Evolutionary conservation across 805 yeast genomes (phyloP).

Genomic region (Naumovozyma baii): DNA sequence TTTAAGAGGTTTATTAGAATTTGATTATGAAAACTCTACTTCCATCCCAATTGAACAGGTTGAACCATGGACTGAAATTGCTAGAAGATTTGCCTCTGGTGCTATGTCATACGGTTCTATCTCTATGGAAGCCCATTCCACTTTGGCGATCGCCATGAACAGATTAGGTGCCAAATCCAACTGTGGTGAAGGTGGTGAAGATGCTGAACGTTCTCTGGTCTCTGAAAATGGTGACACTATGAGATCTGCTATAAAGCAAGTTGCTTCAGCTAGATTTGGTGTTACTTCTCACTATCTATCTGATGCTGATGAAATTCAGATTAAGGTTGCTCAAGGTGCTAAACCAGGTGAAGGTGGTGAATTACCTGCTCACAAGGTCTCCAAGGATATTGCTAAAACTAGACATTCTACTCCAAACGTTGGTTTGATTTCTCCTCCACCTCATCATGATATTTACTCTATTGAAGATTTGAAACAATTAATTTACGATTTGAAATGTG

Average conservation of each 20-base stretch:
- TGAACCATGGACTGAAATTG: slow-evolving; percentile 99
- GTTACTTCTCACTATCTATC: slow-evolving; percentile 90
- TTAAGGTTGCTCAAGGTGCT: slow-evolving; percentile 99
- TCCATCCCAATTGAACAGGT: slow-evolving; percentile 94
- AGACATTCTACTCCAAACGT: slow-evolving; percentile 96
- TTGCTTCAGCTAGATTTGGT: slow-evolving; percentile 97
- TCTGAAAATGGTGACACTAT: slow-evolving; percentile 88
- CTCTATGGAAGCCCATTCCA: slow-evolving; percentile 96
- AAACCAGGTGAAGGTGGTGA: slow-evolving; percentile 99
- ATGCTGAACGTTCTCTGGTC: slow-evolving; percentile 75
- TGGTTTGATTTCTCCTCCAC: slow-evolving; percentile 95
- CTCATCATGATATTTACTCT: slow-evolving; percentile 96
- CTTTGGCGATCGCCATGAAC: slow-evolving; percentile 97
- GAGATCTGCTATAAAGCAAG: slow-evolving; percentile 97
- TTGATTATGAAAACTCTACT: slow-evolving; percentile 61
- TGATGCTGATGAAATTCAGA: slow-evolving; percentile 95
- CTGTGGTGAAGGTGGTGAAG: slow-evolving; percentile 99
- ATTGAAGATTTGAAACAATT: slow-evolving; percentile 96
- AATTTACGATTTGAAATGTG: slow-evolving; percentile 90
- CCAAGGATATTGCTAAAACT: slow-evolving; percentile 80
- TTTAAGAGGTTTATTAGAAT: slow-evolving; percentile 84
- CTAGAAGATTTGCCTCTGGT: slow-evolving; percentile 95
- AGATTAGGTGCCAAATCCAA: slow-evolving; percentile 95
- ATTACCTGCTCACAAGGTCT: slow-evolving; percentile 88
- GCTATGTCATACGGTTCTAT: slow-evolving; percentile 99